Base-by-base conservation (phyloP, 805 yeast species). In the Wickerhamomyces chaumierensis region DNA sequence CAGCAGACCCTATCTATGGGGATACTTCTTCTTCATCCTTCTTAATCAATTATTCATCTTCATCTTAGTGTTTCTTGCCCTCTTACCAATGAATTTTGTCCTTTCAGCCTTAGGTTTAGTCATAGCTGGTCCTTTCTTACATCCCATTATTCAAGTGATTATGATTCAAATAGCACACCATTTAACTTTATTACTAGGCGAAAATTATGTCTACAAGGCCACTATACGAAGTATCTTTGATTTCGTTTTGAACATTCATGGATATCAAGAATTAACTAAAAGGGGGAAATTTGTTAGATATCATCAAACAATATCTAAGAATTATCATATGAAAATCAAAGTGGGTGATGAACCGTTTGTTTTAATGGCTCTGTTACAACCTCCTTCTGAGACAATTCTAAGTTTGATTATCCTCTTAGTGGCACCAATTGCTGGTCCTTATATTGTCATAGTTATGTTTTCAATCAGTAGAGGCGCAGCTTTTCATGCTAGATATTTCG, bases 1-100 rank as follows among this genome's bases (percentile, higher is more conserved):
- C 8, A 12, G 31, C 2, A 37, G 36, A 12, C 45, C 45, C 7
- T 41, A 39, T 7, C 36, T 39, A 15, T 42, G 45, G 45, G 37
- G 38, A 16, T 35, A 33, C 18, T n/a, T 42, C 18, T 15, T 39
- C 13, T 38, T 38, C 1, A 42, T 42, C 4, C 18, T 42, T 25
- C 29, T 31, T 3, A 42, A 42, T 5, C 43, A 42, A 16, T 4
- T 25, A 4, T 32, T 27, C 9, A 37, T 42, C 34, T 38, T 41
- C 3, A 9, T 17, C 11, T 8, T 36, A n/a, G 18, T 40, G 29
- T 40, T 42, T 18, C 14, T 39, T 14, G 12, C n/a, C 9, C 32
- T 42, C 18, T 38, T 36, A n/a, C 14, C 38, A 18, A 11, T 42
- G 13, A 13, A 39, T 18, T 38, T 42, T 27, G 14, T 27, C 21